These are phyloP conservation scores for Ploettnerulaceae sp. DNA, from an alignment of 2,329 filamentous ascomycete species.

Conservation along the genomic window DNA sequence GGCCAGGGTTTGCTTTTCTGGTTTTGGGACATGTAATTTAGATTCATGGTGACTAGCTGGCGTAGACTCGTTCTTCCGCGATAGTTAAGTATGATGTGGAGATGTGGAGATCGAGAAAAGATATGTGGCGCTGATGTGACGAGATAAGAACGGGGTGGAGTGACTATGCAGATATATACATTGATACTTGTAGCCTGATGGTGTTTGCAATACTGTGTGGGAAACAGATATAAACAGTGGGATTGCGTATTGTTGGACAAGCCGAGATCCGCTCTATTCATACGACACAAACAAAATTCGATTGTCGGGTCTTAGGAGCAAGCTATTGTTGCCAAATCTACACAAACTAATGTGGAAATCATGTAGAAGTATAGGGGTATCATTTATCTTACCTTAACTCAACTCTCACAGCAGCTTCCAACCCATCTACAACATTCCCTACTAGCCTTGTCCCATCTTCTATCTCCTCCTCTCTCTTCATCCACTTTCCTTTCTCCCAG, in stretches of 20 bases:
- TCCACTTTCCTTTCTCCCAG: constrained; percentile 52
- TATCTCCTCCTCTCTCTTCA: constrained; percentile 75
- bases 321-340: not conserved
- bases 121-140: no score
- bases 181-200: not conserved
- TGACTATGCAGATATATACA: not conserved
- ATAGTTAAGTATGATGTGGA: not conserved
- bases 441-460: constrained; percentile 74
- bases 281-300: not conserved
- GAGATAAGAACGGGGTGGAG: no score
- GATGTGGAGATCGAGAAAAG: not conserved
- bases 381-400: constrained; percentile 39
- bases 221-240: not conserved
- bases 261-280: not conserved
- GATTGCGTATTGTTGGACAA: not conserved
- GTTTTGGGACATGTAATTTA: not conserved
- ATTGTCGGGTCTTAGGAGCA: not conserved
- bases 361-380: constrained; percentile 10
- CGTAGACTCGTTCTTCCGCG: not conserved
- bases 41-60: not conserved
- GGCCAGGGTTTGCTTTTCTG: constrained; percentile 20
- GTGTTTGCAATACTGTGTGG: not conserved
- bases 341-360: not conserved
- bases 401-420: constrained; percentile 66
- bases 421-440: constrained; percentile 75